Evolutionary conservation across 495 filamentous ascomycete genomes (phyloP), one percentile per base, ranked within the genome.

Genomic region (Hypoxylon intermedium): DNA sequence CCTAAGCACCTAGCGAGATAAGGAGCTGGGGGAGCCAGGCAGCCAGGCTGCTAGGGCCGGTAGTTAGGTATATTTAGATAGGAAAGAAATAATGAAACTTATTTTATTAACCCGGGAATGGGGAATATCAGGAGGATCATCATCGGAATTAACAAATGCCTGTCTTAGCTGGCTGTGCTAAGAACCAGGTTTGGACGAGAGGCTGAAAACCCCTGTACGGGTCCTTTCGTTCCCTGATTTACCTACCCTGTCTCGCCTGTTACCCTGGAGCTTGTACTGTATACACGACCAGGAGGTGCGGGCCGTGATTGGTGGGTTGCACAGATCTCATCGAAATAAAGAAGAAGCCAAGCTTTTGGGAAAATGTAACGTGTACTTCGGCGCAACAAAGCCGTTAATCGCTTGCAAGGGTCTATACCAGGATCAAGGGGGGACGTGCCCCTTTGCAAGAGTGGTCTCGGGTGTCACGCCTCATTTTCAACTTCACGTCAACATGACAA

Each of bases 401-500:
- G 18, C 18, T 23, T 36, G 9, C 52, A 40, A 33, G 49, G 58
- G 6, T 19, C 9, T n/a, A n/a, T n/a, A n/a, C n/a, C n/a, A n/a
- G n/a, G n/a, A n/a, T n/a, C n/a, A n/a, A n/a, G n/a, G n/a, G n/a
- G n/a, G n/a, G n/a, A n/a, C n/a, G n/a, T n/a, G n/a, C 36, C 52
- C 30, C 28, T 44, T 46, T 50, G 53, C 9, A 19, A 38, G 11
- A 12, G 40, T 48, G 51, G 12, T 54, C 45, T 56, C 37, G 45
- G 55, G 30, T 38, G 44, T 65, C 61, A 56, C 50, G 55, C 38
- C 50, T 65, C 36, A 55, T 55, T 60, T 65, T 65, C 42, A 56
- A 65, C 61, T 55, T 65, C 61, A 65, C 33, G 45, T 56, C 50
- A 59, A 55, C 15, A 56, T 55, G 26, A 60, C 37, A 50, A 21